Conservation (phyloP, 1,284 basidiomycete species). For the Ustilago crameri region DNA sequence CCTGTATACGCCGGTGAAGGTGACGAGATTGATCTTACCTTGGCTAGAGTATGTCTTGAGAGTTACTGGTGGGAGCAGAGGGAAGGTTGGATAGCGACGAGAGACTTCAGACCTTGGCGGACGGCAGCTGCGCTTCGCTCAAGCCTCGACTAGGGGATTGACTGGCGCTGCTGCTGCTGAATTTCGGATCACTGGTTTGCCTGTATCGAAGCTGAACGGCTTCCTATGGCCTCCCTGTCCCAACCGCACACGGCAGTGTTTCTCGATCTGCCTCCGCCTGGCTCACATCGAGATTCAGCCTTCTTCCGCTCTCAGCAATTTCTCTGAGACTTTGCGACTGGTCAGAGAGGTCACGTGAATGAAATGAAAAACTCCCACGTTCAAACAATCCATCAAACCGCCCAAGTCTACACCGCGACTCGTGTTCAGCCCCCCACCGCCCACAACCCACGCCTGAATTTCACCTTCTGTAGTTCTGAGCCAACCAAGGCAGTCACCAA, state of each 20-base stretch:
- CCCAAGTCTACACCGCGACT: too few species aligned
- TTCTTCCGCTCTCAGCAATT: too few species aligned
- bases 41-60: conserved; percentile 53
- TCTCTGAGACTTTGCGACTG: too few species aligned
- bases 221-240: too few species aligned
- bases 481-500: too few species aligned
- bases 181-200: background rate
- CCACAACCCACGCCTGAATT: too few species aligned
- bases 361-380: conserved; percentile 33
- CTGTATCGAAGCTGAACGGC: background rate
- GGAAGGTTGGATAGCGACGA: conserved; percentile 44
- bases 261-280: too few species aligned
- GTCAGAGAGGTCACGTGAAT: conserved; percentile 34
- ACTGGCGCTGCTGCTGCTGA: background rate
- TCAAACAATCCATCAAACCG: background rate
- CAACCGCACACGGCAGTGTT: too few species aligned
- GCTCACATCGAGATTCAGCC: too few species aligned
- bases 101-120: conserved; percentile 28
- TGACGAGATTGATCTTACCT: conserved; percentile 45
- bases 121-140: conserved; percentile 4
- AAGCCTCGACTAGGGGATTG: background rate
- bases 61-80: conserved; percentile 49
- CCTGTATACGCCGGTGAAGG: conserved; percentile 8
- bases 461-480: too few species aligned
- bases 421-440: too few species aligned